phyloP scores from a whole-genome alignment of 2,329 filamentous ascomycete genomes.

The Cadophora sp. region DNA sequence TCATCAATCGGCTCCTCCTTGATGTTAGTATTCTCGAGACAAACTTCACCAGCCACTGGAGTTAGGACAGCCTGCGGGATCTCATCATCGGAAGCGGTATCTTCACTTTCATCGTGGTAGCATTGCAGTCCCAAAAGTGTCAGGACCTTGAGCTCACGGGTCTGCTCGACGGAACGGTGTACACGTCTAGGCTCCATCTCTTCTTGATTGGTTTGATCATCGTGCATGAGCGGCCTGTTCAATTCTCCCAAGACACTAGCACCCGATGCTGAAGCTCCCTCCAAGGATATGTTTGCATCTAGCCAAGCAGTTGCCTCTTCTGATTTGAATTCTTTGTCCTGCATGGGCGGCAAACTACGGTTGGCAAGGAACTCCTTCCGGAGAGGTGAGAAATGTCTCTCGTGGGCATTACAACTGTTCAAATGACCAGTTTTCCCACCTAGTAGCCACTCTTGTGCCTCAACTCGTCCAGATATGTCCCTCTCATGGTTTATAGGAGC shows the following conservation, averaged over 20 bases:
- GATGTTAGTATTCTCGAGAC: not conserved
- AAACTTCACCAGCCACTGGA: no score
- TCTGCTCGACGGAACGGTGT: not conserved
- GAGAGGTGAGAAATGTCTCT: not conserved
- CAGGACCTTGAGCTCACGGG: not conserved
- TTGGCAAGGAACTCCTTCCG: not conserved
- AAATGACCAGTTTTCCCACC: not conserved
- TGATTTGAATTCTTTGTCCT: not conserved
- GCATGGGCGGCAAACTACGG: not conserved
- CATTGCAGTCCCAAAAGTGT: not conserved
- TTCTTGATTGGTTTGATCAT: not conserved
- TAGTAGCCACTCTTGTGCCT: not conserved
- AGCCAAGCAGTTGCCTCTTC: not conserved
- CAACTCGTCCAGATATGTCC: not conserved
- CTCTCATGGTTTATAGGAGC: not conserved
- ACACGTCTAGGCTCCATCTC: not conserved
- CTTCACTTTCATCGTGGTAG: not conserved
- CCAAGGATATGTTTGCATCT: not conserved
- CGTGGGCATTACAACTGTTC: not conserved
- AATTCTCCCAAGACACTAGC: not conserved
- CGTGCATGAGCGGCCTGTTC: not conserved
- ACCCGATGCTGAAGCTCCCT: not conserved
- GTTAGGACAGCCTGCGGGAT: no score
- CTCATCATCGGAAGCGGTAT: not conserved
- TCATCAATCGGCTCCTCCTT: not conserved